A percentile compares a stretch with the other conserved stretches of the same genome.
Evolutionary conservation across 2,329 filamentous ascomycete genomes (phyloP).

Genomic region (Setomelanomma holmii): DNA sequence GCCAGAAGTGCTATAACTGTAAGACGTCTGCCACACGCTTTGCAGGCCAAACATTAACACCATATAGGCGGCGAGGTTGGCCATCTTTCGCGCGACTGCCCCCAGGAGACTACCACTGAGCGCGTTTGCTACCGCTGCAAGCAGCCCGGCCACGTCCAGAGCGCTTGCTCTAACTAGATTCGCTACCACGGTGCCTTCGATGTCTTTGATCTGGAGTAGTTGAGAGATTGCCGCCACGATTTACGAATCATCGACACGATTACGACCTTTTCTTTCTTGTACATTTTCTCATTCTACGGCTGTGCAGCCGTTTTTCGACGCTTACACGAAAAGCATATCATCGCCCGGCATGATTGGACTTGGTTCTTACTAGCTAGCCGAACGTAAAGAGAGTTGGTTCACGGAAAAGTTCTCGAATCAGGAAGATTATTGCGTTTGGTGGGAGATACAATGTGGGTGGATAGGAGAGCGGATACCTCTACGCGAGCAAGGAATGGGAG

Average conservation of each 20-base stretch:
- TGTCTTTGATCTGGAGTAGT: constrained; percentile 38
- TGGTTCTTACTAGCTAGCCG: constrained; percentile 44
- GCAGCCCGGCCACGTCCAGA: constrained; percentile 88
- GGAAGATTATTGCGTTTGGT: constrained; percentile 43
- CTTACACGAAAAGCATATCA: constrained; percentile 48
- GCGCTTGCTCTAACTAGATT: constrained; percentile 84
- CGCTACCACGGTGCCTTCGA: constrained; percentile 30
- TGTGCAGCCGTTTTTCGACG: constrained; percentile 46
- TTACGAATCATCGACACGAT: constrained; percentile 43
- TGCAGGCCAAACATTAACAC: constrained; percentile 29
- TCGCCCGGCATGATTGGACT: constrained; percentile 47
- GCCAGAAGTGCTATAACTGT: constrained; percentile 99
- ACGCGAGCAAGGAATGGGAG: constrained; percentile 44
- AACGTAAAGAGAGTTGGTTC: constrained; percentile 45
- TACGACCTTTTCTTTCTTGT: constrained; percentile 49
- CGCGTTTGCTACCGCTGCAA: constrained; percentile 99
- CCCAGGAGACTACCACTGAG: constrained; percentile 87
- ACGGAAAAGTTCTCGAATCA: constrained; percentile 44
- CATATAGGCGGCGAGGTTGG: constrained; percentile 77
- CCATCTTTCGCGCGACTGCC: constrained; percentile 94
- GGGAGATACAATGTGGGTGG: constrained; percentile 41
- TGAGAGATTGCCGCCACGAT: constrained; percentile 37
- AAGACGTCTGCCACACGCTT: constrained; percentile 36
- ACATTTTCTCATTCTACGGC: constrained; percentile 50
- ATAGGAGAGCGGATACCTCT: constrained; percentile 40